These are phyloP conservation scores for Zygnema circumcarinatum DNA, from an alignment of 139 green algal genomes.

Conservation along the genomic window DNA sequence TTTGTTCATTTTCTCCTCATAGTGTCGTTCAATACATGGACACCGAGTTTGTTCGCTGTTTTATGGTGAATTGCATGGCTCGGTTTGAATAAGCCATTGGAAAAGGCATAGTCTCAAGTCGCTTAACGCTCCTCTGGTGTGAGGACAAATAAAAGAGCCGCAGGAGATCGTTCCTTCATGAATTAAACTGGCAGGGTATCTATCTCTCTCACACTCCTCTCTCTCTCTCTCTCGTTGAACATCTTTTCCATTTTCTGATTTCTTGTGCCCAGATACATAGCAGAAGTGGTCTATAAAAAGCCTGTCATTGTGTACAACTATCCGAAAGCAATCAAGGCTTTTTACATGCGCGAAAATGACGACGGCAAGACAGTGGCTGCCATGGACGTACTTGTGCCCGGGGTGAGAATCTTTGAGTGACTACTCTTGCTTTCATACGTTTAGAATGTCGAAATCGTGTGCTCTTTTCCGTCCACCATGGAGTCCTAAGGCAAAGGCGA, in stretches of 20 bases:
- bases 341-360: conserved; percentile 98
- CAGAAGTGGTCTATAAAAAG: conserved; percentile 91
- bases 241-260: too few species aligned
- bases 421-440: conserved; percentile 13
- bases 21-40: too few species aligned
- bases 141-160: too few species aligned
- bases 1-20: background rate
- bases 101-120: too few species aligned
- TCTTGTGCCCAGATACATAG: conserved; percentile 75
- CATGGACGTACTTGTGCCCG: conserved; percentile 98
- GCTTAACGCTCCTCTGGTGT: too few species aligned
- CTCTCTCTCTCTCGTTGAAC: too few species aligned
- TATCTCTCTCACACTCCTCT: too few species aligned
- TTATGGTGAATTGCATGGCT: background rate
- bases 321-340: conserved; percentile 94
- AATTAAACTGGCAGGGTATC: too few species aligned
- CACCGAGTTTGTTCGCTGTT: too few species aligned
- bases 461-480: background rate
- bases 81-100: conserved; percentile 9
- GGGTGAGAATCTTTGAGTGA: conserved; percentile 67
- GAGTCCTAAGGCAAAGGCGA: background rate
- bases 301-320: conserved; percentile 98
- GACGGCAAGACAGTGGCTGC: conserved; percentile 96
- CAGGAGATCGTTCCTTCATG: too few species aligned
- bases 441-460: background rate